phyloP scores from a whole-genome alignment of 139 green algal species.

The Spirogloea muscicola region DNA sequence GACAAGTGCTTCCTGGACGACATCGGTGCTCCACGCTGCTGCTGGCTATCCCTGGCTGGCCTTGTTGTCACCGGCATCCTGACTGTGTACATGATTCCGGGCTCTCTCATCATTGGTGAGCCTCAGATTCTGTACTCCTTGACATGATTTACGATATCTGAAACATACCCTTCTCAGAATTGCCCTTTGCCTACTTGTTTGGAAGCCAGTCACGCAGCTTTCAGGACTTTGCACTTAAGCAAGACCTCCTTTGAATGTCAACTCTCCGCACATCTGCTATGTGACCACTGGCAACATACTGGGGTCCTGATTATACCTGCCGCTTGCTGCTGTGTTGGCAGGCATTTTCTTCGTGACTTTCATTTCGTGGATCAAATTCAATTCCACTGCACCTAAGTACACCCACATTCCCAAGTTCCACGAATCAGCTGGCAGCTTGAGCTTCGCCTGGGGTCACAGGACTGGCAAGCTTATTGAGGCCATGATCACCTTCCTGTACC shows the following conservation, averaged over 20 bases:
- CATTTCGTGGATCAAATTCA: constrained; percentile 57
- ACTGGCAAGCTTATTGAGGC: constrained; percentile 49
- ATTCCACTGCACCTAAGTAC: constrained; percentile 37
- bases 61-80: constrained; percentile 58
- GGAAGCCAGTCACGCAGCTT: no score
- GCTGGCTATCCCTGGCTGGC: constrained; percentile 57
- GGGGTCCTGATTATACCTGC: neutral
- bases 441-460: constrained; percentile 57
- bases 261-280: no score
- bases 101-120: constrained; percentile 58
- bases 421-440: constrained; percentile 46
- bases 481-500: constrained; percentile 76
- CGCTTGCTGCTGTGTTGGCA: constrained; percentile 15
- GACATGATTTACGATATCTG: no score
- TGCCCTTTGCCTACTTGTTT: no score
- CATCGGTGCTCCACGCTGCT: constrained; percentile 51
- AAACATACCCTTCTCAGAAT: no score
- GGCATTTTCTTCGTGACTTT: constrained; percentile 65
- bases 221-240: no score
- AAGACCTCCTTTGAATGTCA: no score
- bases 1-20: constrained; percentile 52
- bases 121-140: no score
- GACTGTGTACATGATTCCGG: constrained; percentile 53
- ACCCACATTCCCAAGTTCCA: neutral
- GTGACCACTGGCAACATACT: no score